phyloP scores from a whole-genome alignment of 192 early-diverging fungal genomes.

The Backusella sp. region DNA sequence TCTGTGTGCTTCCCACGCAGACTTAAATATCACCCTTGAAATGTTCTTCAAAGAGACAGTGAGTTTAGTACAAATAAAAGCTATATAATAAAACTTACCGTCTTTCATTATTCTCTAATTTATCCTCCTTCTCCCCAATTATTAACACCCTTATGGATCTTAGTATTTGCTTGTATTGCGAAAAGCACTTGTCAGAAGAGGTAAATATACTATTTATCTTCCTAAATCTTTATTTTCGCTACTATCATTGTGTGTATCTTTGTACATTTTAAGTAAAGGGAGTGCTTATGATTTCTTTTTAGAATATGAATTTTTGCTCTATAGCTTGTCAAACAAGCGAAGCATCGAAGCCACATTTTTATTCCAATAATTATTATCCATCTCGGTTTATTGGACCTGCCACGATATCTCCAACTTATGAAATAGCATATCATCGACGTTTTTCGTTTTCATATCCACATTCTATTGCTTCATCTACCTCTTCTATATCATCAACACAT shows the following conservation, averaged over 20 bases:
- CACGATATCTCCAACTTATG: not conserved
- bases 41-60: not conserved
- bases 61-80: conserved; percentile 2
- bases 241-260: not conserved
- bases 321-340: not conserved
- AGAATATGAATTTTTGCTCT: conserved; percentile 11
- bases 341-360: conserved; percentile 9
- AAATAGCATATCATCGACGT: not conserved
- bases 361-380: not conserved
- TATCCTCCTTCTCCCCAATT: not conserved
- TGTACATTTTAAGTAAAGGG: not conserved
- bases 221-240: no score
- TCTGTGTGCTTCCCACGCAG: not conserved
- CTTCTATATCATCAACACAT: not conserved
- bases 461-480: not conserved
- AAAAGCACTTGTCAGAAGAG: conserved; percentile 9
- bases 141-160: conserved; percentile 1
- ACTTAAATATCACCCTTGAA: not conserved
- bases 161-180: conserved; percentile 16
- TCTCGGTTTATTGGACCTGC: not conserved
- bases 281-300: not conserved
- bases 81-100: not conserved
- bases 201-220: not conserved
- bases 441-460: not conserved
- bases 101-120: not conserved